Evolutionary conservation across 108 stramenopile species (phyloP).

Genomic region (Craspedostauros australis): DNA sequence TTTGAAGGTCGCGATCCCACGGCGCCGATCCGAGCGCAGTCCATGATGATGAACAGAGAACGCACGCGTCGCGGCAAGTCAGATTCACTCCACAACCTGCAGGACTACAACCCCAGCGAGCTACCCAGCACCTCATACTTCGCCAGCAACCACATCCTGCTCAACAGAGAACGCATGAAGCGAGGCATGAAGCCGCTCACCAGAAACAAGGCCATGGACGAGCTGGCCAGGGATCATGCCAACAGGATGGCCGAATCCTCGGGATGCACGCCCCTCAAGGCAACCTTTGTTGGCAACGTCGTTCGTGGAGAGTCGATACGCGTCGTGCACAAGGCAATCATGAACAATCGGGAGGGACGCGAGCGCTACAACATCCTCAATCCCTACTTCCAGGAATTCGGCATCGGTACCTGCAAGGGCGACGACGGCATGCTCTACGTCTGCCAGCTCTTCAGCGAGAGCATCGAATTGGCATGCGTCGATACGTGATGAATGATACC

Average conservation of each 20-base stretch:
- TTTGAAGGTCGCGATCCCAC: too few relatives aligned
- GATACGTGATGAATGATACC: slow-evolving; percentile 7
- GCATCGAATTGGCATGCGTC: slow-evolving; percentile 18
- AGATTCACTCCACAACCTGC: slow-evolving; percentile 14
- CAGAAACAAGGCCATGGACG: slow-evolving; percentile 27
- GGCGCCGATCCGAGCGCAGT: slow-evolving; percentile 12
- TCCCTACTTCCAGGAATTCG: slow-evolving; percentile 34
- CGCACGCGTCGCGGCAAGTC: slow-evolving; percentile 19
- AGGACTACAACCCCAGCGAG: slow-evolving; percentile 24
- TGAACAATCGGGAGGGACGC: slow-evolving; percentile 21
- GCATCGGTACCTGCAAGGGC: slow-evolving; percentile 27
- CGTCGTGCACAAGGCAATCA: slow-evolving; percentile 22
- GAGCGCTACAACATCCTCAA: slow-evolving; percentile 30
- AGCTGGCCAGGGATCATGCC: slow-evolving; percentile 22
- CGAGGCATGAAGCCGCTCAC: slow-evolving; percentile 25
- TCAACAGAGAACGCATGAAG: slow-evolving; percentile 37
- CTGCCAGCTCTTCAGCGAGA: slow-evolving; percentile 35
- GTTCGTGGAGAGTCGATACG: slow-evolving; percentile 33
- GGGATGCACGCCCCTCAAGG: slow-evolving; percentile 7
- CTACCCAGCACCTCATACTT: slow-evolving; percentile 37
- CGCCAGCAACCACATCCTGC: slow-evolving; percentile 36
- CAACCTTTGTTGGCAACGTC: slow-evolving; percentile 31
- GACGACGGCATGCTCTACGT: slow-evolving; percentile 31
- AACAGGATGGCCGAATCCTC: slow-evolving; percentile 23
- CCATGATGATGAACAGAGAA: slow-evolving; percentile 31